Base-by-base conservation (phyloP, 257 asterid species). In the Parsonsia alboflavescens region DNA sequence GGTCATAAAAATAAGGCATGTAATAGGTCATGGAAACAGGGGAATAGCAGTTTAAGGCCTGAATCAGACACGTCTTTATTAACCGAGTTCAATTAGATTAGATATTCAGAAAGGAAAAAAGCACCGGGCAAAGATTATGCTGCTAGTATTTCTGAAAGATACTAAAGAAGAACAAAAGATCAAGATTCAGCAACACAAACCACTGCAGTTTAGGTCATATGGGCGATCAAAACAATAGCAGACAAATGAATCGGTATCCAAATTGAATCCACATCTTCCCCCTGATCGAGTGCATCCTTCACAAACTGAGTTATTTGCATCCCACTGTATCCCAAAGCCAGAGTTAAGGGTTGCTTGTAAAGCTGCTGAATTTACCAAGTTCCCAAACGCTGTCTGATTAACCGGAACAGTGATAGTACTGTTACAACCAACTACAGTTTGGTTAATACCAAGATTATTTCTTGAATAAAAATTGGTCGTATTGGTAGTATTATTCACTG, bases 251-350 rank as follows among this genome's bases (percentile, higher is more conserved):
- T 17, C 65, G 24, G 30, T 9, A 26, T 5, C 9, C 21, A 45
- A 33, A 26, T 57, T 30, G 46, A 61, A 78, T 73, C 92, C 96
- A 28, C 96, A 88, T 41, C 56, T 13, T 46, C 96, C 94, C 19
- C 86, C 82, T 46, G 90, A 79, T 4, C 0, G 3, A 10, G 0
- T 13, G 71, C 94, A 90, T 2, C n/a, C 8, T 0, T 2, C 16
- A 70, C 96, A 88, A 4, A 0, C 5, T 0, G 59, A n/a, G 52
- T 64, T 41, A 64, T 64, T 17, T 64, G 69, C 69, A 36, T 39
- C 26, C 76, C 76, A 73, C 19, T 64, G 5, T 36, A 64, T 6
- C 36, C 48, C 49, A 17, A 64, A 64, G 0, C 69, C 69, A 2
- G 17, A 12, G 0, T 36, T 64, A 1, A 64, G 26, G 19, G 15